Evolutionary conservation across 805 yeast species (phyloP), one percentile per base, ranked within the genome.

Genomic region (Kregervanrija pseudodelftensis): DNA sequence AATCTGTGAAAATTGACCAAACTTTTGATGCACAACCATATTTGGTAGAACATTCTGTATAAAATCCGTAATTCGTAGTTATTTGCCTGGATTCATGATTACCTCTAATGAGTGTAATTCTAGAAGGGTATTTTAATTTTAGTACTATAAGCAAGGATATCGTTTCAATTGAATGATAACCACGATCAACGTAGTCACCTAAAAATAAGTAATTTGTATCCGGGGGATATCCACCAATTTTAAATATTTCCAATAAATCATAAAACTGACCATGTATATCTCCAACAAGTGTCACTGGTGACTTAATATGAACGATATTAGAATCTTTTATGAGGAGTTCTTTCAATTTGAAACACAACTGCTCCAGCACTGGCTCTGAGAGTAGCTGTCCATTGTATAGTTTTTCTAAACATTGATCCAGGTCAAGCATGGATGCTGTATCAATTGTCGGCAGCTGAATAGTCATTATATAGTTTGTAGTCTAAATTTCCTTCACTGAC

Each of bases 231-330:
- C 98, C 99, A 1, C 97, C 98, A 34, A 91, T 93, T 48, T 82
- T 79, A 66, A 93, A 93, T 32, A 93, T 88, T 62, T 93, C 99
- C 30, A 93, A 64, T 44, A 93, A 68, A 61, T 93, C 99, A 61
- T 90, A 95, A 59, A 86, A 93, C 64, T 93, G 99, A 8, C 98
- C 99, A 57, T 93, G 99, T 39, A 93, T 91, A 60, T 93, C 99
- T 1, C 99, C 99, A 4, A 93, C 97, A 8, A 93, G 87, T 0
- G 98, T 88, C 10, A 93, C 87, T 1, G 99, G 99, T 2, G 95
- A 77, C 33, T 71, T 69, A 8, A 93, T 70, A 37, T 87, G 84
- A 41, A 91, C 87, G 33, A 93, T 95, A 59, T 93, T 93, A 48
- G 95, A 83, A 53, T 87, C 95, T 35, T 72, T 67, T 14, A 90